phyloP scores from a whole-genome alignment of 352 stramenopile genomes.

The Phytophthora idaei region DNA sequence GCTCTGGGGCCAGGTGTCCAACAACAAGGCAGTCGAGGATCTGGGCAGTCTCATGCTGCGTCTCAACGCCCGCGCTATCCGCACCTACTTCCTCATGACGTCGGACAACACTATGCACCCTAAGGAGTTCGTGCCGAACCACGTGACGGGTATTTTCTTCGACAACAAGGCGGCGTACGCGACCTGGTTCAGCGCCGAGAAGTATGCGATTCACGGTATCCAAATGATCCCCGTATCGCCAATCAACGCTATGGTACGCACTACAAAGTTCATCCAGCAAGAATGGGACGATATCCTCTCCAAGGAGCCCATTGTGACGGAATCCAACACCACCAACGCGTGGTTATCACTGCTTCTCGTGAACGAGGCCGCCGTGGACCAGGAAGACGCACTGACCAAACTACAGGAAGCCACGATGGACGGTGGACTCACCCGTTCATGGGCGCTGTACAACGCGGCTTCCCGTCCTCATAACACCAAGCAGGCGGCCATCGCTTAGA shows the following conservation, averaged over 20 bases:
- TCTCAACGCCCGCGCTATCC: conserved; percentile 62
- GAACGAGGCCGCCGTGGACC: conserved; percentile 66
- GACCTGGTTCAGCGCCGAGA: conserved; percentile 73
- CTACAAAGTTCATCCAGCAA: conserved; percentile 61
- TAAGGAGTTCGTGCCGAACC: conserved; percentile 60
- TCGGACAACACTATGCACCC: conserved; percentile 68
- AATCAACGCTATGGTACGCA: conserved; percentile 71
- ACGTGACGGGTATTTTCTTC: conserved; percentile 74
- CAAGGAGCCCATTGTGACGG: conserved; percentile 60
- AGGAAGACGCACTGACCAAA: conserved; percentile 49
- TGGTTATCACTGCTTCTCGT: conserved; percentile 72
- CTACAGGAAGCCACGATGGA: conserved; percentile 56
- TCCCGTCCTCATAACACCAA: conserved; percentile 15
- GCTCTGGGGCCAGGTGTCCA: conserved; percentile 63
- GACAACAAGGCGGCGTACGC: conserved; percentile 78
- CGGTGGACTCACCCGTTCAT: conserved; percentile 64
- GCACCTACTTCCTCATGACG: conserved; percentile 79
- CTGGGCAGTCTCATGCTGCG: conserved; percentile 73
- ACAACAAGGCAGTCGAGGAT: conserved; percentile 58
- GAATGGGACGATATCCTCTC: conserved; percentile 78
- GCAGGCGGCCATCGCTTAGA: background rate
- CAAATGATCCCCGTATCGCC: conserved; percentile 80
- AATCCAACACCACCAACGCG: conserved; percentile 49
- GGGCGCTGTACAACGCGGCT: conserved; percentile 73
- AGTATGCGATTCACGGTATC: conserved; percentile 77